Evolutionary conservation across 164 flowering plant genomes (phyloP).

Genomic region (Annona cherimola): DNA sequence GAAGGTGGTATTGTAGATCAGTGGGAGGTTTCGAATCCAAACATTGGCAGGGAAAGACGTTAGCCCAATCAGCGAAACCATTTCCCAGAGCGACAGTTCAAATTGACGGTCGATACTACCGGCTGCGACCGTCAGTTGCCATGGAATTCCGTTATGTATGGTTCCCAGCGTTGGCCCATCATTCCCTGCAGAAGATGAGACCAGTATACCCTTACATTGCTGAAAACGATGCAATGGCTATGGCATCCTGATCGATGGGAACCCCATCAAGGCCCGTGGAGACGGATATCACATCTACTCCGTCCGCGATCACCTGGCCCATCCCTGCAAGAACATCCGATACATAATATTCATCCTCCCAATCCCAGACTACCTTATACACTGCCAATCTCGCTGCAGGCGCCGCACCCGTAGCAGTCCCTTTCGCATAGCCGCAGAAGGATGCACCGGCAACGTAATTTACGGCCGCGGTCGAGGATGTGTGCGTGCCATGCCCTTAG

Average conservation of each 20-base stretch:
- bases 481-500: constrained; percentile 60
- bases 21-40: neutral
- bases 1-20: neutral
- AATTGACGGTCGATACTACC: constrained; percentile 38
- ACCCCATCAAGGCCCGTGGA: constrained; percentile 32
- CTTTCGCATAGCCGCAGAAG: constrained; percentile 47
- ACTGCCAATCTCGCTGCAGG: constrained; percentile 48
- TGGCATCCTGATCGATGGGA: constrained; percentile 35
- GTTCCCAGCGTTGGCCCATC: constrained; percentile 14
- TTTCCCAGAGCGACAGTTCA: constrained; percentile 33
- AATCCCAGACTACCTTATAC: constrained; percentile 42
- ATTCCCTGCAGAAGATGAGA: constrained; percentile 46
- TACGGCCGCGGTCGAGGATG: constrained; percentile 52
- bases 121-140: constrained; percentile 41
- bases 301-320: constrained; percentile 56
- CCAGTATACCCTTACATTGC: constrained; percentile 44
- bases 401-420: constrained; percentile 54
- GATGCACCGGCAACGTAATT: constrained; percentile 35
- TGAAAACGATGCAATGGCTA: constrained; percentile 43
- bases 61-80: constrained; percentile 10
- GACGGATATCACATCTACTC: constrained; percentile 59
- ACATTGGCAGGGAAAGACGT: neutral
- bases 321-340: constrained; percentile 54
- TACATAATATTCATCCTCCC: constrained; percentile 14
- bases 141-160: constrained; percentile 35